A percentile compares a stretch with the other conserved stretches of the same genome.
phyloP scores from a whole-genome alignment of 805 yeast genomes.

The Wickerhamomyces canadensis region DNA sequence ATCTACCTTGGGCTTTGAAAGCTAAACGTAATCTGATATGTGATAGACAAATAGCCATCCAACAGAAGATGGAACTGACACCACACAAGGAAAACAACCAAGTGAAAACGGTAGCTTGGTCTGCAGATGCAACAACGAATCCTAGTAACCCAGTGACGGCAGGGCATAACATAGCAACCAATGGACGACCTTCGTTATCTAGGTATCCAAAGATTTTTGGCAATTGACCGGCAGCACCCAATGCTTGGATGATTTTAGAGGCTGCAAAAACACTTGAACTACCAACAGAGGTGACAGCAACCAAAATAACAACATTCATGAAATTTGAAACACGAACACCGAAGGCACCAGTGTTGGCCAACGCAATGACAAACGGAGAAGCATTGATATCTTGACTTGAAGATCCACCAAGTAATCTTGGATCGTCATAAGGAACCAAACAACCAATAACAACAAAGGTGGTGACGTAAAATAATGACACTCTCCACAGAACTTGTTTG shows the following conservation, averaged over 20 bases:
- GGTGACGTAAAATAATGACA: constrained; percentile 63
- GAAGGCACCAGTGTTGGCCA: constrained; percentile 53
- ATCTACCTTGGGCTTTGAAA: constrained; percentile 57
- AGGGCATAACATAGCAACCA: constrained; percentile 48
- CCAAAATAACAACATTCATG: constrained; percentile 63
- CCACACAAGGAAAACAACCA: constrained; percentile 65
- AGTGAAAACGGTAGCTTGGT: constrained; percentile 50
- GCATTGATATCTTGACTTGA: constrained; percentile 57
- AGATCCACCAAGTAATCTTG: constrained; percentile 40
- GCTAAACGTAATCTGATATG: constrained; percentile 64
- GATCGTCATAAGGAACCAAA: constrained; percentile 61
- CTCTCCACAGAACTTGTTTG: constrained; percentile 83
- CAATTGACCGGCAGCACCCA: constrained; percentile 59
- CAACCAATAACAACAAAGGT: constrained; percentile 55
- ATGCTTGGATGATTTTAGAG: constrained; percentile 59
- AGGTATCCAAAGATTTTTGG: constrained; percentile 56
- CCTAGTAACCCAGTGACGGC: constrained; percentile 52
- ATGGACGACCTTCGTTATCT: constrained; percentile 65
- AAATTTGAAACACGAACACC: constrained; percentile 55
- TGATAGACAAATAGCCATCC: constrained; percentile 55
- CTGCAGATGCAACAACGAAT: constrained; percentile 48
- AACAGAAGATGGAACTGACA: constrained; percentile 56
- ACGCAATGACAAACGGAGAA: constrained; percentile 77
- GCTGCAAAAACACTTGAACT: constrained; percentile 66
- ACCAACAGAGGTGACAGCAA: constrained; percentile 69